Evolutionary conservation across 805 yeast species (phyloP).

Genomic region (Clavispora santaluciae): DNA sequence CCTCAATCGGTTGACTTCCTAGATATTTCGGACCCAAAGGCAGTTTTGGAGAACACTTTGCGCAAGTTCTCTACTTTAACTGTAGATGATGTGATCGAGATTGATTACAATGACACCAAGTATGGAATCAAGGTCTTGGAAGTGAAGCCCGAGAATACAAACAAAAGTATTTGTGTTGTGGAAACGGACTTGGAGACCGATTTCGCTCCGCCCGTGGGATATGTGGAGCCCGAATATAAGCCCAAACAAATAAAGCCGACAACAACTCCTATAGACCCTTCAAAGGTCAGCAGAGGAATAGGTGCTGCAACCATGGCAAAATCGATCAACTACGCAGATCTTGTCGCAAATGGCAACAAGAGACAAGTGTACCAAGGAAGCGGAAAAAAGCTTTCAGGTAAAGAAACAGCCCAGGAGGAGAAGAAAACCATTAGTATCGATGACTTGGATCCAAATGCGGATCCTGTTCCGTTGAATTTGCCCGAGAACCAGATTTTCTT

Average conservation of each 20-base stretch:
- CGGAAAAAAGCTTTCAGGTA: constrained; percentile 72
- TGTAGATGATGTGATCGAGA: constrained; percentile 76
- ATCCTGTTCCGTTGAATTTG: constrained; percentile 65
- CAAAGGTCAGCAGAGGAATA: constrained; percentile 33
- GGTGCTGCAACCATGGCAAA: constrained; percentile 74
- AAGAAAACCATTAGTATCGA: constrained; percentile 31
- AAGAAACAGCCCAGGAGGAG: constrained; percentile 21
- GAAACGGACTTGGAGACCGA: constrained; percentile 97
- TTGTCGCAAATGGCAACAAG: constrained; percentile 39
- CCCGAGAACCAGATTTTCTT: constrained; percentile 88
- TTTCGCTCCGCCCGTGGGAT: constrained; percentile 98
- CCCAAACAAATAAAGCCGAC: constrained; percentile 38
- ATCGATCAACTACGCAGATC: constrained; percentile 57
- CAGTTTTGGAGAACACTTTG: constrained; percentile 88
- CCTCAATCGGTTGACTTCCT: constrained; percentile 93
- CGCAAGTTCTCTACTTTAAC: constrained; percentile 87
- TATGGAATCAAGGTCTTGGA: constrained; percentile 83
- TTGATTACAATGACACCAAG: constrained; percentile 72
- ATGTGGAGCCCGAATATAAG: constrained; percentile 78
- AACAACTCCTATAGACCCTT: constrained; percentile 27
- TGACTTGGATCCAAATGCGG: constrained; percentile 49
- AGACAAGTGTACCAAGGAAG: constrained; percentile 45
- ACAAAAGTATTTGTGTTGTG: constrained; percentile 81
- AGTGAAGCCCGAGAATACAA: constrained; percentile 67
- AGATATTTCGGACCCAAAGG: constrained; percentile 93